Evolutionary conservation across 2,329 filamentous ascomycete species (phyloP).

Genomic region (Aspergillus viridinutans): DNA sequence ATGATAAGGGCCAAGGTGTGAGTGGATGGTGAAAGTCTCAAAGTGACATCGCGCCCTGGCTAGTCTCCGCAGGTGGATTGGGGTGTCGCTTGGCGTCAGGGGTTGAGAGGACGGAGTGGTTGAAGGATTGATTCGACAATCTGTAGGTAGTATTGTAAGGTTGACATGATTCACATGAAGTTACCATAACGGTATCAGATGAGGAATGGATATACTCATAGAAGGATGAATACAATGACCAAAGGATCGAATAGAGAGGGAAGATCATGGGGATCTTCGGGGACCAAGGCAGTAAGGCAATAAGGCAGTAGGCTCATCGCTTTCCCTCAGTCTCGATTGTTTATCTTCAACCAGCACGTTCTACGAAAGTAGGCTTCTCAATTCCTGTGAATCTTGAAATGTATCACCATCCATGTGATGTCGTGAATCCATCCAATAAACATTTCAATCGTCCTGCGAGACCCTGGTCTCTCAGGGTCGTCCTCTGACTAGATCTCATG

Average conservation of each 20-base stretch:
- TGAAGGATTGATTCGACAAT: not conserved
- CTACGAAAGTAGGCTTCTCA: not conserved
- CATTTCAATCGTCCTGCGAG: not conserved
- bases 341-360: not conserved
- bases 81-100: not conserved
- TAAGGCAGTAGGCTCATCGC: not conserved
- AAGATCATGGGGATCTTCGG: not conserved
- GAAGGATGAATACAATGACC: not conserved
- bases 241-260: not conserved
- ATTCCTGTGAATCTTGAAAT: not conserved
- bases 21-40: constrained; percentile 2
- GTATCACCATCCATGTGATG: not conserved
- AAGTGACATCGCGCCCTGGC: constrained; percentile 4
- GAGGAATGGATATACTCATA: not conserved
- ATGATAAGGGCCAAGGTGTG: not conserved
- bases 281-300: not conserved
- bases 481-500: not conserved
- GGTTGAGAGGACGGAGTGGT: not conserved
- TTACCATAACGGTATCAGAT: not conserved
- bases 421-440: not conserved
- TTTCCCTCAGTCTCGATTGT: not conserved
- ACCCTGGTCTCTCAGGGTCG: not conserved
- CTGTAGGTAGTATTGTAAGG: not conserved
- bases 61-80: not conserved
- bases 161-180: not conserved